Evolutionary conservation across 1,284 basidiomycete genomes (phyloP), one percentile per base, ranked within the genome.

Genomic region (Tilletia walkeri): DNA sequence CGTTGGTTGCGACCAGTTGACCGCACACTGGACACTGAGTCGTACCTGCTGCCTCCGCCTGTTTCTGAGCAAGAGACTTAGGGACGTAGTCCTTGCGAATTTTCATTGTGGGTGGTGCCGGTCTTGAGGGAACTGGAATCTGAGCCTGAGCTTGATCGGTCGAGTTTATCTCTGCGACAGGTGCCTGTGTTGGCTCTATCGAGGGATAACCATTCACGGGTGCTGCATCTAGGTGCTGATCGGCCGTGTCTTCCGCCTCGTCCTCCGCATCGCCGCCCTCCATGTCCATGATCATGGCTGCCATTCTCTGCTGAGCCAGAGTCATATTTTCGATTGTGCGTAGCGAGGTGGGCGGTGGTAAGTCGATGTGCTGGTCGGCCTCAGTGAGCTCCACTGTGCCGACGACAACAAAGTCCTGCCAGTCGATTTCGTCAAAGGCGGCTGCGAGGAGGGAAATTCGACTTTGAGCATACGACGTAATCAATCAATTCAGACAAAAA

Each of bases 321-420:
- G 93, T 95, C 93, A 98, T 97, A 80, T 90, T 93, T 86, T 96
- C 92, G 20, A 99, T 90, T 82, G 97, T 94, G 78, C 94, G 90
- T 39, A 97, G 89, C 76, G 89, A 95, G 88, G 95, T 95, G 0
- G 96, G 96, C 34, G 93, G 90, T 10, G 96, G 96, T 36, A 99
- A 87, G 80, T 98, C 94, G 38, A 94, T 90, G 56, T 84, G 79
- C 45, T 77, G 80, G 83, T 99, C 96, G 4, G 91, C 91, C 67
- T 91, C 89, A 10, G 96, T 99, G 80, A 99, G 96, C 84, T 99
- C 96, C 77, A 99, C 97, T 24, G 95, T 99, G 82, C 97, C 94
- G 18, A 98, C 96, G 72, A 97, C 93, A 67, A 95, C 93, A 86
- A 98, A 99, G 85, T 99, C 96, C 81, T 99, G 94, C 96, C 96